A percentile compares a stretch with the other conserved stretches of the same genome.
Evolutionary conservation across 305 asterid species (phyloP).

Genomic region (Fraxinus greggii): DNA sequence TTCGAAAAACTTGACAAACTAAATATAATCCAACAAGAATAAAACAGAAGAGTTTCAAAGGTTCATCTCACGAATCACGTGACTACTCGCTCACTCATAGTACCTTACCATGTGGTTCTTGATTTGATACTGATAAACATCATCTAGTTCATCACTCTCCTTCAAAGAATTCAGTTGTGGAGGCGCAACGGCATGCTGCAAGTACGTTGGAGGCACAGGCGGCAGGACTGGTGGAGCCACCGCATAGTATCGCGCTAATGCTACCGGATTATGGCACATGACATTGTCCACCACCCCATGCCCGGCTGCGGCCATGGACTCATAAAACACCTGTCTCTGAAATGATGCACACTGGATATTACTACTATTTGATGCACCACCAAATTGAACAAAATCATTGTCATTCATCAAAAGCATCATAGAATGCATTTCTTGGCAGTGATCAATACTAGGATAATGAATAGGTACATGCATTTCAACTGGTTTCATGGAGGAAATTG

Average conservation of each 20-base stretch:
- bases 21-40: neutral
- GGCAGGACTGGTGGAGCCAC: conserved; percentile 18
- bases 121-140: conserved; percentile 18
- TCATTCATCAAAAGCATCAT: conserved; percentile 42
- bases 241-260: conserved; percentile 22
- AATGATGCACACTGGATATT: conserved; percentile 25
- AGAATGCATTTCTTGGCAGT: neutral
- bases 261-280: conserved; percentile 22
- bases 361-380: conserved; percentile 19
- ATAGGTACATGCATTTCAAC: conserved; percentile 15
- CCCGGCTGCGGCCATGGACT: conserved; percentile 1
- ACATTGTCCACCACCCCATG: conserved; percentile 19
- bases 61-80: neutral
- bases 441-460: conserved; percentile 23
- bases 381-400: conserved; percentile 17
- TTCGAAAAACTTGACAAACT: neutral
- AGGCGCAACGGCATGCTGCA: neutral
- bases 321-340: conserved; percentile 25
- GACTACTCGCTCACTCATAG: neutral
- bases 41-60: neutral
- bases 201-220: conserved; percentile 4
- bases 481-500: neutral
- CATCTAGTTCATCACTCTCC: conserved; percentile 20
- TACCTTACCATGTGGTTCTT: neutral
- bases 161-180: neutral